Evolutionary conservation across 805 yeast species (phyloP).

Genomic region (Starmerella sirachaensis): DNA sequence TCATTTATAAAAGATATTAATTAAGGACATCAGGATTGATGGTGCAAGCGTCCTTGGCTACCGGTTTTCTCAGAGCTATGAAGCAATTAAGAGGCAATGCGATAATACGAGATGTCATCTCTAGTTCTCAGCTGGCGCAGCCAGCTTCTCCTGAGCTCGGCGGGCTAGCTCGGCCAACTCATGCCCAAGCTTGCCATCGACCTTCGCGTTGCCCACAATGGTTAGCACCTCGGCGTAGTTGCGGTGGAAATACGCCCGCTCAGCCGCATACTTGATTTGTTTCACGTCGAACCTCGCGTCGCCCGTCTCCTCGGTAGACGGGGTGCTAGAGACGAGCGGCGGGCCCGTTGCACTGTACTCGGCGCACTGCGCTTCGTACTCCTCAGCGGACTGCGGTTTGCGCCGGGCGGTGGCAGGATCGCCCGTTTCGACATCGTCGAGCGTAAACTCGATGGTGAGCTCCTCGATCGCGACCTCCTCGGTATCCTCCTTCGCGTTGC

Average conservation of each 20-base stretch:
- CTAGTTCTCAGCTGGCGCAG: too few species aligned
- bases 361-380: slow-evolving; percentile 39
- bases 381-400: slow-evolving; percentile 61
- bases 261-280: slow-evolving; percentile 46
- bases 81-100: too few species aligned
- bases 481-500: slow-evolving; percentile 65
- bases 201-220: slow-evolving; percentile 29
- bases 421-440: background rate
- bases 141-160: slow-evolving; percentile 22
- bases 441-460: slow-evolving; percentile 19
- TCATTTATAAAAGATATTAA: too few species aligned
- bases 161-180: slow-evolving; percentile 40
- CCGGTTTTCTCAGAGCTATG: too few species aligned
- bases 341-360: slow-evolving; percentile 51
- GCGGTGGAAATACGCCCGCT: slow-evolving; percentile 46
- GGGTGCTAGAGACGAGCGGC: slow-evolving; percentile 11
- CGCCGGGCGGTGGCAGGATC: slow-evolving; percentile 31
- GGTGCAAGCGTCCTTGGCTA: too few species aligned
- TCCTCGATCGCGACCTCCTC: slow-evolving; percentile 65
- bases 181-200: slow-evolving; percentile 35
- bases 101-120: too few species aligned
- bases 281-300: slow-evolving; percentile 25
- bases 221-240: slow-evolving; percentile 42
- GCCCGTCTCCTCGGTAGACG: slow-evolving; percentile 1
- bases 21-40: too few species aligned